Percentiles rank a stretch among this genome's conserved stretches.
These are phyloP conservation scores for Lathyrus oleraceus DNA, from an alignment of 306 rosid genomes.

Conservation along the genomic window DNA sequence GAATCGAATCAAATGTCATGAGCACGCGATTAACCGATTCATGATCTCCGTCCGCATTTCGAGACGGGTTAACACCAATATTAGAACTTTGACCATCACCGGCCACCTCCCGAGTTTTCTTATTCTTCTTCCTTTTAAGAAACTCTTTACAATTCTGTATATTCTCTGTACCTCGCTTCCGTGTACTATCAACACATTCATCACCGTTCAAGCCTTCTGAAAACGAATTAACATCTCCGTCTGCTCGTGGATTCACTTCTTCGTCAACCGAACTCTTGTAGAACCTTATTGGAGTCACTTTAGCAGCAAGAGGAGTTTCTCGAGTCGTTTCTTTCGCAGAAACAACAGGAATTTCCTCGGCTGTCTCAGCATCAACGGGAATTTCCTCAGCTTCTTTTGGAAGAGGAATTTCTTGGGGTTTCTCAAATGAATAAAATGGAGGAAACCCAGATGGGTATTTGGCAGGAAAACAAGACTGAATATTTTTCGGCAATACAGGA, in stretches of 20 bases:
- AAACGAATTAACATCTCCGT: background rate
- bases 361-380: background rate
- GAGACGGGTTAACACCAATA: constrained; percentile 24
- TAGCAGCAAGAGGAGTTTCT: background rate
- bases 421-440: constrained; percentile 48
- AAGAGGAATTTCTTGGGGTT: constrained; percentile 34
- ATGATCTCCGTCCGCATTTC: constrained; percentile 43
- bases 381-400: background rate
- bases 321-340: background rate
- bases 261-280: constrained; percentile 35
- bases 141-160: constrained; percentile 31
- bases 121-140: constrained; percentile 39
- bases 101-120: constrained; percentile 25
- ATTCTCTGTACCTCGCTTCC: background rate
- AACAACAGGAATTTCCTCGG: background rate
- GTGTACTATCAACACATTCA: background rate
- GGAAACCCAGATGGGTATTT: constrained; percentile 46
- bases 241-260: constrained; percentile 1
- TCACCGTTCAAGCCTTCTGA: constrained; percentile 1
- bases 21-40: constrained; percentile 50
- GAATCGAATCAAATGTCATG: constrained; percentile 50
- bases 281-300: constrained; percentile 47
- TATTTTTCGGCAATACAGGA: constrained; percentile 52
- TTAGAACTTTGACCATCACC: constrained; percentile 12
- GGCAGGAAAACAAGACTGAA: constrained; percentile 34